Conservation (phyloP, 352 stramenopile genomes). For the Thalassiosira hispida region DNA sequence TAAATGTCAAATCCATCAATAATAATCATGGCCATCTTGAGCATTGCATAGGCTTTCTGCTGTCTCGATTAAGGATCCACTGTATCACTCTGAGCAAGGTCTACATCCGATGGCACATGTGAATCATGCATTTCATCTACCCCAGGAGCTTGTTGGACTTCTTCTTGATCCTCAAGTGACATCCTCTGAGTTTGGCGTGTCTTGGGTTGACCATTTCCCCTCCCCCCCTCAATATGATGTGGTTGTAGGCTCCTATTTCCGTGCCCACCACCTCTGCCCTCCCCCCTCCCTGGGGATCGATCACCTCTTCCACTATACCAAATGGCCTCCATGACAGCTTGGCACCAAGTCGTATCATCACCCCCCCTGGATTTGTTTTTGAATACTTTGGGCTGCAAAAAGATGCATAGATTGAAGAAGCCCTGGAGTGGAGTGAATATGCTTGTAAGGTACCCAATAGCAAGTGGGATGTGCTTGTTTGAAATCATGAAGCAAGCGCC, state of each 20-base stretch:
- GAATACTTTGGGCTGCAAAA: slow-evolving; percentile 8
- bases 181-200: background rate
- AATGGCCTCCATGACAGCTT: background rate
- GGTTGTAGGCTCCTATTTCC: background rate
- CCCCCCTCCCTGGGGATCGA: background rate
- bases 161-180: background rate
- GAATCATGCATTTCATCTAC: background rate
- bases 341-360: background rate
- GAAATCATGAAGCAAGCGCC: background rate
- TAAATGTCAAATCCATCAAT: too few relatives aligned
- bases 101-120: background rate
- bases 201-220: background rate
- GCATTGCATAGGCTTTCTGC: background rate
- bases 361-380: background rate
- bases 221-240: background rate
- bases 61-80: background rate
- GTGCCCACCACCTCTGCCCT: background rate
- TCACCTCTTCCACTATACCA: background rate
- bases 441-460: background rate
- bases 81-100: background rate
- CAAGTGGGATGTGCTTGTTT: background rate
- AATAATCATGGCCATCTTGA: too few relatives aligned
- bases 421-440: slow-evolving; percentile 24
- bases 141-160: background rate
- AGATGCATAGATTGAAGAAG: slow-evolving; percentile 19